Percentiles rank a stretch among this genome's conserved stretches.
Conservation (phyloP, 2,329 filamentous ascomycete species). For the Fusarium falciforme region DNA sequence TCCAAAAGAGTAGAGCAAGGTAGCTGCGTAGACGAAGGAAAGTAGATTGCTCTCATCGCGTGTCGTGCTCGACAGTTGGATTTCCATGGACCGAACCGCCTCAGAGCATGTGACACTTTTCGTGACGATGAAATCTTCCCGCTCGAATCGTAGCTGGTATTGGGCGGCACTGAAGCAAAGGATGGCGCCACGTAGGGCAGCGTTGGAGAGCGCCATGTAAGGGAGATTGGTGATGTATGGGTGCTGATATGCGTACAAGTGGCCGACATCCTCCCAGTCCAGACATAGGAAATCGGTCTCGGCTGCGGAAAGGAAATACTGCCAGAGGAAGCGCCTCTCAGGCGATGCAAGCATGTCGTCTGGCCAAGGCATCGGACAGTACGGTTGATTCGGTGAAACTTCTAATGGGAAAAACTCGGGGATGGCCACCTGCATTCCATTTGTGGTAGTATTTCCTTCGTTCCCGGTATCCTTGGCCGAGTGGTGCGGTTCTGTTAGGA, state of each 20-base stretch:
- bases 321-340: background rate
- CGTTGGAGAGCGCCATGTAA: background rate
- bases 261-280: background rate
- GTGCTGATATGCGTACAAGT: background rate
- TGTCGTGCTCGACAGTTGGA: background rate
- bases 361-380: background rate
- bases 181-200: background rate
- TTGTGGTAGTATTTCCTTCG: background rate
- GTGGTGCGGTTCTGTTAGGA: background rate
- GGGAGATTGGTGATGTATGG: background rate
- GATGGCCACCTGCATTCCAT: background rate
- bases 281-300: background rate
- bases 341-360: background rate
- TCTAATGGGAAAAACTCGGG: background rate
- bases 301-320: background rate
- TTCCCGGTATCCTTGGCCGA: background rate
- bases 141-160: background rate
- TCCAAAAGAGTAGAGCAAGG: background rate
- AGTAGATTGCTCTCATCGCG: background rate
- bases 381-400: background rate
- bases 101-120: background rate
- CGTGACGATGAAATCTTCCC: background rate
- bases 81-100: background rate
- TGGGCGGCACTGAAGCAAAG: background rate
- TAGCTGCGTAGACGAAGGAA: background rate